Base-by-base conservation (phyloP, 139 green algal species). In the Pedinophyceae sp. region DNA sequence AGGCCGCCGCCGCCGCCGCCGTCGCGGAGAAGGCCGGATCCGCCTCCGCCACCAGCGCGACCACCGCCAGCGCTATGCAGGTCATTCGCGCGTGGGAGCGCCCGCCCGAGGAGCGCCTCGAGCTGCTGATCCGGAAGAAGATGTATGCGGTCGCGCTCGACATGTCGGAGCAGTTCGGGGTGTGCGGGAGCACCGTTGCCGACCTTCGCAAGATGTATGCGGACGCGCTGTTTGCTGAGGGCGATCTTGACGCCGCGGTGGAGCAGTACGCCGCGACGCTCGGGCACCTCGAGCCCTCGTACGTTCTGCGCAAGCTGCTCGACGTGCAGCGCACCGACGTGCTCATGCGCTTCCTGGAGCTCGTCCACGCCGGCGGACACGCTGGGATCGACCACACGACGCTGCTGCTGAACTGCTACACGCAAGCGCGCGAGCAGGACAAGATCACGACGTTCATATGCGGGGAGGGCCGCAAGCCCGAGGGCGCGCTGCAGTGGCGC, bases 321-420 rank as follows among this genome's bases (percentile, higher is more conserved):
- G 85, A 97, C 54, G 82, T 78, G 16, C 84, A 94, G 69, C 67
- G 87, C 52, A 87, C 95, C 34, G 65, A 83, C 66, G 76, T 79
- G 55, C 78, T 96, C 3, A 87, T 87, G 0, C 52, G 52, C 19
- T 96, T 97, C 71, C 65, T 97, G 41, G 88, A 95, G 67, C 25
- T 60, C 28, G 72, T 97, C 56, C 89, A 97, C 59, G 58, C 72
- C 10, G 27, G 52, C 71, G 73, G 76, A 46, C 19, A n/a, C 3
- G 48, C 19, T n/a, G 43, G 10, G 5, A 18, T 48, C 23, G 88
- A 96, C 63, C 88, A 96, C 80, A 96, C 89, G 34, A 94, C 88
- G 0, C 80, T 96, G 58, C 85, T 96, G 55, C 78, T 96, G 49
- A 93, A 93, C 70, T 95, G 82, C 73, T 94, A 88, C 73, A 86